Percentiles rank a stretch among this genome's conserved stretches.
Evolutionary conservation across 129 eudicot genomes (phyloP).

Genomic region (Flaveria ramosissima): DNA sequence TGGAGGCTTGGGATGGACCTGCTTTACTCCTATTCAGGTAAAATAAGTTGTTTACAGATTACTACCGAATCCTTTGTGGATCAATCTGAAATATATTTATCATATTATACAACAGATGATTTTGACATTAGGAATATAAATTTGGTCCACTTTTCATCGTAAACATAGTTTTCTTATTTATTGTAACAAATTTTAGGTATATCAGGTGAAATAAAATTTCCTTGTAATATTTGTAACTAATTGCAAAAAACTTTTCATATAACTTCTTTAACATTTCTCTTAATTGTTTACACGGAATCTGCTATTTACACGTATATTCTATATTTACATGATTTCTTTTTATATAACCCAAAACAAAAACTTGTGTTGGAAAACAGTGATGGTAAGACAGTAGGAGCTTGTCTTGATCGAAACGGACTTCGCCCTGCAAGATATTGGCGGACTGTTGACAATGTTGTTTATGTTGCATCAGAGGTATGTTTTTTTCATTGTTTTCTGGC

Average conservation of each 20-base stretch:
- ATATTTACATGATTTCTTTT: background rate
- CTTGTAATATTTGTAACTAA: conserved; percentile 18
- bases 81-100: conserved; percentile 4
- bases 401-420: conserved; percentile 97
- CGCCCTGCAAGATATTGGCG: conserved; percentile 99
- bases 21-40: conserved; percentile 97
- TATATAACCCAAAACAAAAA: conserved; percentile 3
- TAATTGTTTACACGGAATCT: background rate
- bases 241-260: conserved; percentile 5
- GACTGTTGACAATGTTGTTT: conserved; percentile 90
- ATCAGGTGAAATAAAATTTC: background rate
- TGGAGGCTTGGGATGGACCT: conserved; percentile 99
- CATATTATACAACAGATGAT: conserved; percentile 4
- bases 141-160: conserved; percentile 12
- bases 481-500: background rate
- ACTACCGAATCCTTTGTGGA: conserved; percentile 3
- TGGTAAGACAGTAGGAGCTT: conserved; percentile 99
- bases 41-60: background rate
- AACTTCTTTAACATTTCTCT: conserved; percentile 1
- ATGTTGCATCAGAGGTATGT: conserved; percentile 97
- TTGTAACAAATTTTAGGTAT: conserved; percentile 6
- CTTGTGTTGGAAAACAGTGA: conserved; percentile 53
- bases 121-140: background rate
- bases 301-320: background rate
- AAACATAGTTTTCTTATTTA: conserved; percentile 17